Conservation (phyloP, 345 rosid species). For the Pelargonium nanum region DNA sequence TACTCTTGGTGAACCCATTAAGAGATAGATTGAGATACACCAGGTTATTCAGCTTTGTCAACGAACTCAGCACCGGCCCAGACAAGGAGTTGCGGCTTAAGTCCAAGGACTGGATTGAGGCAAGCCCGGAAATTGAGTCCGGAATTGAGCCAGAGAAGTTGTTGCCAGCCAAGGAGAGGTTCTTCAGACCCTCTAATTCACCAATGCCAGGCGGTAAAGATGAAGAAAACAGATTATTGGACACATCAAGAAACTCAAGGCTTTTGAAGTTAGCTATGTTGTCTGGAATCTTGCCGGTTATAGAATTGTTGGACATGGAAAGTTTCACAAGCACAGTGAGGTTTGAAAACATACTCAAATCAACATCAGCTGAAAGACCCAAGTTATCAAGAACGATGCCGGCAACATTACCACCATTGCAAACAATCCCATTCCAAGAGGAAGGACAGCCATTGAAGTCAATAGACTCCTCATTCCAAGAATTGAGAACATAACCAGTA, state of each 20-base stretch:
- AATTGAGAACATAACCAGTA: slow-evolving; percentile 78
- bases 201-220: slow-evolving; percentile 55
- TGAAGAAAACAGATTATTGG: slow-evolving; percentile 64
- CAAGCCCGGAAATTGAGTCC: slow-evolving; percentile 54
- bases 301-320: slow-evolving; percentile 83
- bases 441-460: slow-evolving; percentile 95
- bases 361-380: slow-evolving; percentile 69
- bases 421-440: slow-evolving; percentile 91
- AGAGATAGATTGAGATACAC: slow-evolving; percentile 61
- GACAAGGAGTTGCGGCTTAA: slow-evolving; percentile 76
- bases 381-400: slow-evolving; percentile 74
- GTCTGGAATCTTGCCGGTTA: slow-evolving; percentile 55
- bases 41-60: slow-evolving; percentile 52
- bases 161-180: slow-evolving; percentile 76
- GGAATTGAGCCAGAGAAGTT: slow-evolving; percentile 82
- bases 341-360: slow-evolving; percentile 66
- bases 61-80: slow-evolving; percentile 51
- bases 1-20: slow-evolving; percentile 46
- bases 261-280: slow-evolving; percentile 51
- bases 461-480: slow-evolving; percentile 95
- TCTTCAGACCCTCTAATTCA: slow-evolving; percentile 48
- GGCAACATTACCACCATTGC: slow-evolving; percentile 87
- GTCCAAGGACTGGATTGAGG: slow-evolving; percentile 70
- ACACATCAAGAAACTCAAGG: slow-evolving; percentile 73
- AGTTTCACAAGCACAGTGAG: slow-evolving; percentile 84